Percentiles rank a stretch among this genome's conserved stretches.
Evolutionary conservation across 2,329 filamentous ascomycete species (phyloP).

Genomic region (Aureobasidium sp.): DNA sequence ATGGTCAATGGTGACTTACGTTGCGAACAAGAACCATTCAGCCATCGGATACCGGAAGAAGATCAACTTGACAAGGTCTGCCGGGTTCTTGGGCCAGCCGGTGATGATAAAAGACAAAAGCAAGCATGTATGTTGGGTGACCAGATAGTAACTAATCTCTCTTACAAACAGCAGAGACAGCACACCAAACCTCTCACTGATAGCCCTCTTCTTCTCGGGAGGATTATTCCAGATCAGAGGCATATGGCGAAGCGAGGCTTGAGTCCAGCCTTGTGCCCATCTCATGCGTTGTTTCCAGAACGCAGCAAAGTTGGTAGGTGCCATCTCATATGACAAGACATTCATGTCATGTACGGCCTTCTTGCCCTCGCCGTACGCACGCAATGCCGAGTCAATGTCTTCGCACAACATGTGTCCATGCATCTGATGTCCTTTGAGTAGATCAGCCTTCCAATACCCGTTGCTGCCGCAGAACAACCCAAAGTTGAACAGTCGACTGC

Average conservation of each 20-base stretch:
- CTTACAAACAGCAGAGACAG: constrained; percentile 38
- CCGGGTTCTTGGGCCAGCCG: constrained; percentile 33
- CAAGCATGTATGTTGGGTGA: constrained; percentile 41
- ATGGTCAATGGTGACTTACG: background rate
- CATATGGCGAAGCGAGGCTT: constrained; percentile 38
- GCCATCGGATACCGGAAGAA: constrained; percentile 43
- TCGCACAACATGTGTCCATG: constrained; percentile 43
- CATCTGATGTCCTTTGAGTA: constrained; percentile 40
- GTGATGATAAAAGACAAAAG: constrained; percentile 38
- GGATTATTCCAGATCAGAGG: constrained; percentile 36
- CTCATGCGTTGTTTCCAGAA: constrained; percentile 45
- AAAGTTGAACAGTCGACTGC: constrained; percentile 39
- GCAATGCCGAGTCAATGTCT: constrained; percentile 42
- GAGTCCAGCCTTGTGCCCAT: constrained; percentile 44
- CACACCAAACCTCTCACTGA: constrained; percentile 35
- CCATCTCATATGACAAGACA: constrained; percentile 41
- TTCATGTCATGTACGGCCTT: constrained; percentile 42
- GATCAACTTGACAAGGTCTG: constrained; percentile 31
- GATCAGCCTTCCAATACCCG: constrained; percentile 39
- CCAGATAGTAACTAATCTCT: constrained; percentile 40
- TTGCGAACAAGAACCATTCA: constrained; percentile 34
- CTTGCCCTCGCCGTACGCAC: constrained; percentile 36
- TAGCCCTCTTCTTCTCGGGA: constrained; percentile 27
- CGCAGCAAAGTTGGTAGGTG: constrained; percentile 34
- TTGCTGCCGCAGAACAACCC: constrained; percentile 42